These are phyloP conservation scores for Aspergillus sp. DNA, from an alignment of 2,329 filamentous ascomycete species.

Conservation along the genomic window DNA sequence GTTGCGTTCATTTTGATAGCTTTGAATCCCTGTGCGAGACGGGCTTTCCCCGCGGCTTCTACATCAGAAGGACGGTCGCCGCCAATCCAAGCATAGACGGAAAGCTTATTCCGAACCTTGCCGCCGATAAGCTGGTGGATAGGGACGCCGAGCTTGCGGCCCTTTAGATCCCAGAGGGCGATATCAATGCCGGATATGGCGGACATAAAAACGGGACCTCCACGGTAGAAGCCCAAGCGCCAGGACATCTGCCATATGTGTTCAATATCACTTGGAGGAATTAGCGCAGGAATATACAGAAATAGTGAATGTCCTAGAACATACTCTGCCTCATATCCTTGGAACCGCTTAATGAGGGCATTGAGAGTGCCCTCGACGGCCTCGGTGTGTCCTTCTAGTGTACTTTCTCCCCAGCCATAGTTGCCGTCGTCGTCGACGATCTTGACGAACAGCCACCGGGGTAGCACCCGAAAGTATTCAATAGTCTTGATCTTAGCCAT, in stretches of 20 bases:
- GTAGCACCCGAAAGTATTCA: constrained; percentile 75
- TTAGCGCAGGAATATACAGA: background rate
- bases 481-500: constrained; percentile 70
- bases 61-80: constrained; percentile 73
- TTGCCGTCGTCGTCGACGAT: constrained; percentile 69
- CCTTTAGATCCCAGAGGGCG: constrained; percentile 78
- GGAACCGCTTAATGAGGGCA: constrained; percentile 64
- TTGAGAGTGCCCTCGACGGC: constrained; percentile 75
- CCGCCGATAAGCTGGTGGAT: constrained; percentile 76
- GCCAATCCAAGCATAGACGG: constrained; percentile 79
- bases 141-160: constrained; percentile 65
- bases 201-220: constrained; percentile 79
- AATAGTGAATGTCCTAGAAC: constrained; percentile 18
- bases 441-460: constrained; percentile 79
- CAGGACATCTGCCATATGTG: constrained; percentile 78
- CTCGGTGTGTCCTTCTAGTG: constrained; percentile 73
- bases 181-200: constrained; percentile 79
- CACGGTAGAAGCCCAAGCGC: constrained; percentile 74
- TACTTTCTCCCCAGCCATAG: constrained; percentile 75
- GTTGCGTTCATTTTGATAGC: constrained; percentile 78
- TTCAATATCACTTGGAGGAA: constrained; percentile 67
- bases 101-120: constrained; percentile 69
- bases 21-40: constrained; percentile 46
- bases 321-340: constrained; percentile 73
- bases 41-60: constrained; percentile 61